Percentiles rank a stretch among this genome's conserved stretches.
These are phyloP conservation scores for Albugo candida DNA, from an alignment of 352 stramenopile species.

Conservation along the genomic window DNA sequence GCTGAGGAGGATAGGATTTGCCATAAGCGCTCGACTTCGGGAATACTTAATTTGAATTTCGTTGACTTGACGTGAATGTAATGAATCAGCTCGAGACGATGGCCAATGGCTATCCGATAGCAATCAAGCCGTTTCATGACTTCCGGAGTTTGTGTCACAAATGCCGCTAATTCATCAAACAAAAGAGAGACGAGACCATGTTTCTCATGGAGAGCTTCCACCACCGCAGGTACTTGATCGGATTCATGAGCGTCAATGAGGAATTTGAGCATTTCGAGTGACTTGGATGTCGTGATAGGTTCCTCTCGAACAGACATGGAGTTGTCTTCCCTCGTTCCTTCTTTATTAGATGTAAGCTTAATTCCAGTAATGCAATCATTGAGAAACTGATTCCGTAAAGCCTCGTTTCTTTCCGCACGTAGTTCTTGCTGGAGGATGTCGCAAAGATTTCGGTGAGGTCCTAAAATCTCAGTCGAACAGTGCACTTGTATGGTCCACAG, in stretches of 20 bases:
- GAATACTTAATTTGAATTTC: conserved; percentile 48
- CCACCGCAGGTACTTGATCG: conserved; percentile 28
- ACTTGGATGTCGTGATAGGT: conserved; percentile 27
- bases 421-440: conserved; percentile 73
- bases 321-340: neutral
- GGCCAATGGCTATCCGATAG: conserved; percentile 57
- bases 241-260: conserved; percentile 69
- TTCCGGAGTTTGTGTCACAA: conserved; percentile 15
- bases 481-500: conserved; percentile 73
- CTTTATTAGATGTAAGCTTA: conserved; percentile 18
- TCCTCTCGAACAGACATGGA: too few species aligned
- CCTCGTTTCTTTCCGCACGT: conserved; percentile 45
- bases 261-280: conserved; percentile 69
- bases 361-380: conserved; percentile 59
- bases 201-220: conserved; percentile 54
- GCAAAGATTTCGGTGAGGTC: conserved; percentile 36
- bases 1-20: conserved; percentile 45
- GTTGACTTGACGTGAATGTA: conserved; percentile 70
- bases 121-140: neutral
- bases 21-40: conserved; percentile 62
- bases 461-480: conserved; percentile 31
- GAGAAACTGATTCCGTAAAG: conserved; percentile 41
- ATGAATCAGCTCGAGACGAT: conserved; percentile 73
- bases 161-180: conserved; percentile 70
- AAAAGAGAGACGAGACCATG: conserved; percentile 51